Conservation (phyloP, 2,329 filamentous ascomycete genomes). For the Trichoderma guizhouense region DNA sequence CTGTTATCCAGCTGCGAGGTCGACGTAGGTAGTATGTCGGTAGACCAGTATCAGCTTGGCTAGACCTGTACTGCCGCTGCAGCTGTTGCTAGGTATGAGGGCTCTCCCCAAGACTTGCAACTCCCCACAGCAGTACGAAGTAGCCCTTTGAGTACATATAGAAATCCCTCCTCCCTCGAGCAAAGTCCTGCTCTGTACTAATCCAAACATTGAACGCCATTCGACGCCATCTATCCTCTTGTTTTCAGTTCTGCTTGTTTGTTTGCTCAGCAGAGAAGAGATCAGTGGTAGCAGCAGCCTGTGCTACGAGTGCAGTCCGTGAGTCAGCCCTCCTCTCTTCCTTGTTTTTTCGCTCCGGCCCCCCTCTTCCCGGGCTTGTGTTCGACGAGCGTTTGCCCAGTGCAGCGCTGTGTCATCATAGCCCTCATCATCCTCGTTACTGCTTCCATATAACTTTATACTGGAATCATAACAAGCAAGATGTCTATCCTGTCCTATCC, state of each 20-base stretch:
- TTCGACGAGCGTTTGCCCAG: neutral
- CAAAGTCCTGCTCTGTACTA: conserved; percentile 20
- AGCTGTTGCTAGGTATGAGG: neutral
- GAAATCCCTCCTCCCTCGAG: conserved; percentile 26
- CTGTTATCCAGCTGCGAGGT: neutral
- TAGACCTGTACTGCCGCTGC: neutral
- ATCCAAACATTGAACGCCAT: conserved; percentile 17
- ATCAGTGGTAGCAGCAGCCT: neutral
- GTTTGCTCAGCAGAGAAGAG: neutral
- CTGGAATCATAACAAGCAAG: neutral
- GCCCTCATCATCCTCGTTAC: neutral
- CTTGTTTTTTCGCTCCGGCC: neutral
- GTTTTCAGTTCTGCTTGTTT: neutral
- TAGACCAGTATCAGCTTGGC: neutral
- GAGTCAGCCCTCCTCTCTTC: neutral
- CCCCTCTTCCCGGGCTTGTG: neutral
- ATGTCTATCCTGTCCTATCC: neutral
- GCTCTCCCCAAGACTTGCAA: neutral
- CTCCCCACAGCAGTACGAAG: conserved; percentile 22
- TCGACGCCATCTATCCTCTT: neutral
- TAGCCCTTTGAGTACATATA: conserved; percentile 28
- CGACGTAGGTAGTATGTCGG: neutral
- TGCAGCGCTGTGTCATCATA: neutral
- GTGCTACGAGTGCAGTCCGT: neutral
- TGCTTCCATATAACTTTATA: neutral